Percentiles rank a stretch among this genome's conserved stretches.
These are phyloP conservation scores for Puccinellia tenuiflora DNA, from an alignment of 176 grass and related monocot genomes.

Conservation along the genomic window DNA sequence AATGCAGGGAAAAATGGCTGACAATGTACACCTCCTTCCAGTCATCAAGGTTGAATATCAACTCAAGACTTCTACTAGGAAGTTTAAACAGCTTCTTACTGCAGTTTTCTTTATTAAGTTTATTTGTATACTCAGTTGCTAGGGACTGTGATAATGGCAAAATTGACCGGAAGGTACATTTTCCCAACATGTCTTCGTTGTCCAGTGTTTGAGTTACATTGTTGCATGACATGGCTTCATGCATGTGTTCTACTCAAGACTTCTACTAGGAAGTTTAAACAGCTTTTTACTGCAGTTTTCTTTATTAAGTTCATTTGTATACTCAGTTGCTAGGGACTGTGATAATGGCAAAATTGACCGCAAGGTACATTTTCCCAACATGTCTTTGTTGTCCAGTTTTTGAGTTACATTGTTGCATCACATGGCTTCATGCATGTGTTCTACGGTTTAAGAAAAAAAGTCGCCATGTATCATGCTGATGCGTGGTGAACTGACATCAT, in stretches of 20 bases:
- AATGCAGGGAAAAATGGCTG: slow-evolving; percentile 83
- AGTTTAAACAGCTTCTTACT: slow-evolving; percentile 28
- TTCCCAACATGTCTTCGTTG: not conserved
- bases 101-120: slow-evolving; percentile 39
- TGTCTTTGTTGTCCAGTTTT: not conserved
- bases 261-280: slow-evolving; percentile 16
- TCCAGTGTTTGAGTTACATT: not conserved
- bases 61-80: not conserved
- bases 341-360: slow-evolving; percentile 83
- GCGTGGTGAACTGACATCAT: slow-evolving; percentile 8
- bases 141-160: slow-evolving; percentile 89
- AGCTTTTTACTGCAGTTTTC: slow-evolving; percentile 19
- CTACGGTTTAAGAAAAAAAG: slow-evolving; percentile 14
- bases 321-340: slow-evolving; percentile 88
- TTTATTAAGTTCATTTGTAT: slow-evolving; percentile 84
- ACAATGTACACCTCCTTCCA: slow-evolving; percentile 98
- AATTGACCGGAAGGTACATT: slow-evolving; percentile 74
- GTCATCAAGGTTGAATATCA: slow-evolving; percentile 66
- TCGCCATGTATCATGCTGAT: slow-evolving; percentile 10
- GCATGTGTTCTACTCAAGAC: not conserved
- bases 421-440: not conserved
- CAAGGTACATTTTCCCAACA: slow-evolving; percentile 48
- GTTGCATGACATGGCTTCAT: slow-evolving; percentile 1
- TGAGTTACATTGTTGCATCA: not conserved
- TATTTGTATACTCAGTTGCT: slow-evolving; percentile 95